Base-by-base conservation (phyloP, 306 rosid genomes). In the Prunus armeniaca region DNA sequence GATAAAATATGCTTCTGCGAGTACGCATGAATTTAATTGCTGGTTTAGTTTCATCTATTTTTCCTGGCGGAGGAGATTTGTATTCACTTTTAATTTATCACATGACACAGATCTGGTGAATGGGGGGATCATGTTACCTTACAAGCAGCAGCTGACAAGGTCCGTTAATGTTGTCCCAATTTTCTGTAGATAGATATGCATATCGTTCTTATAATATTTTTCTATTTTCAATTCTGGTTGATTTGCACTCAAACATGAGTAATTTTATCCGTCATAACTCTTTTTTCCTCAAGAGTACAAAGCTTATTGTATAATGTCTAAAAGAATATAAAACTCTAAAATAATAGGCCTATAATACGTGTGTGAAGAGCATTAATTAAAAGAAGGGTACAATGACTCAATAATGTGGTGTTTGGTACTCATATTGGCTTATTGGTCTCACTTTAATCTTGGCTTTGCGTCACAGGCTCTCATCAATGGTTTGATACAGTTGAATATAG, bases 81-180 rank as follows among this genome's bases (percentile, higher is more conserved):
- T 64, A 61, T 83, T 77, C 66, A 79, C 47, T 52, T 82, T 71
- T 82, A 28, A 69, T 82, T 38, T 74, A 65, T 61, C 75, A 30
- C 28, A 22, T 80, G 65, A 73, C 65, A 78, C 91, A 94, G 98
- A 83, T 84, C 85, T 58, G 95, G 97, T 81, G 98, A 94, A 83
- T 94, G 97, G 97, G 98, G 98, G n/a, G 97, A 94, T 85, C 98
- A 94, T 77, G 81, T 94, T 86, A 92, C 96, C 57, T 86, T 94
- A 76, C 98, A 94, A 85, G 98, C 98, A 72, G 97, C 98, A 72
- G 88, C 96, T 72, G 96, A 90, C 84, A 92, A 92, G 95, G 95
- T 92, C 80, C 50, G 72, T 7, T 46, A 4, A 30, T 27, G 75
- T 49, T 52, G 12, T 77, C 70, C 46, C 17, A 61, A 67, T 65